Evolutionary conservation across 2,329 filamentous ascomycete species (phyloP).

Genomic region (Immersiporthe knoxdaviesiana): DNA sequence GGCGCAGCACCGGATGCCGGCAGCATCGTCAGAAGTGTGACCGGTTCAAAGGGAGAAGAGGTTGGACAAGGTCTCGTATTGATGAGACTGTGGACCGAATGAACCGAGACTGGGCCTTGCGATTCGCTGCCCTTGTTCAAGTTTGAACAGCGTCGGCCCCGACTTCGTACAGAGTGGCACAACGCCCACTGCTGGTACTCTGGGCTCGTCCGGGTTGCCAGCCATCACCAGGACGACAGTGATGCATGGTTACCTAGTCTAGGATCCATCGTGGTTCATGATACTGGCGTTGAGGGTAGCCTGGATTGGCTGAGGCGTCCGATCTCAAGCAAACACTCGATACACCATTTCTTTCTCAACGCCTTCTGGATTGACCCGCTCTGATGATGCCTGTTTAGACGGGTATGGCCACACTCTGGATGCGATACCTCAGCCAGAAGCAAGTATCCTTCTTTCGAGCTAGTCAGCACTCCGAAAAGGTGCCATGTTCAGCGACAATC

Average conservation of each 20-base stretch:
- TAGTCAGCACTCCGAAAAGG: neutral
- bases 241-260: neutral
- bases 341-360: neutral
- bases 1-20: neutral
- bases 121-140: neutral
- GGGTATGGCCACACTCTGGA: neutral
- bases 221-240: neutral
- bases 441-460: neutral
- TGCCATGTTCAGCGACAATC: neutral
- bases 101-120: neutral
- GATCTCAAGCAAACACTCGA: slow-evolving; percentile 1
- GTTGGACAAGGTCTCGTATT: neutral
- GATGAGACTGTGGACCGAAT: neutral
- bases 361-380: neutral
- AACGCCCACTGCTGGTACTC: neutral
- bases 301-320: neutral
- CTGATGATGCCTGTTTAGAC: neutral
- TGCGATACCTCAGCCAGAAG: neutral
- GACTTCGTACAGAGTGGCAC: neutral
- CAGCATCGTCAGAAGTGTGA: neutral
- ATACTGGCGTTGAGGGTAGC: neutral
- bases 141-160: neutral
- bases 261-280: neutral
- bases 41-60: neutral
- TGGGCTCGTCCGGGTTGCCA: neutral